Evolutionary conservation across 768 basidiomycete genomes (phyloP).

Genomic region (Lactarius vividus): DNA sequence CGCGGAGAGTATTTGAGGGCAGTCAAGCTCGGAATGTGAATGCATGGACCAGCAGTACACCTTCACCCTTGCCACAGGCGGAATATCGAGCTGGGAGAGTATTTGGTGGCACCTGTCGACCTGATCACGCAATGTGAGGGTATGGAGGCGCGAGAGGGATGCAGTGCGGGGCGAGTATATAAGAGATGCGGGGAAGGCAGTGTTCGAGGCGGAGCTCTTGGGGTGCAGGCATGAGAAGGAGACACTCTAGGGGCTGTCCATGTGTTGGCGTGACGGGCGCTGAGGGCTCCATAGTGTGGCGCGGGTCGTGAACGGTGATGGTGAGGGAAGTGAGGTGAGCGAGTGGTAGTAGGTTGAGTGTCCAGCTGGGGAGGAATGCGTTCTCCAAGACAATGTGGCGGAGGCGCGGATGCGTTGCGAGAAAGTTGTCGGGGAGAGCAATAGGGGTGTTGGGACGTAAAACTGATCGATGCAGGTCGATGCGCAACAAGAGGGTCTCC

Average conservation of each 20-base stretch:
- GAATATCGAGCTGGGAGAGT: constrained; percentile 8
- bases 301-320: neutral
- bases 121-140: neutral
- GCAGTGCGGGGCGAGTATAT: constrained; percentile 3
- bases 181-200: constrained; percentile 7
- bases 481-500: neutral
- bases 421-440: neutral
- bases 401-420: constrained; percentile 17
- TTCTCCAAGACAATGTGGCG: constrained; percentile 4
- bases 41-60: constrained; percentile 14
- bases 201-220: constrained; percentile 6
- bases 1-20: constrained; percentile 10
- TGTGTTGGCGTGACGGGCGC: neutral
- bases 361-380: constrained; percentile 13
- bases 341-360: neutral
- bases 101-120: constrained; percentile 18
- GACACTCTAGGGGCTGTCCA: constrained; percentile 11
- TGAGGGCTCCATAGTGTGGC: neutral
- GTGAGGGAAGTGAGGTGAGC: neutral
- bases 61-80: neutral
- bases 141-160: constrained; percentile 2
- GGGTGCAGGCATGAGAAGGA: constrained; percentile 9
- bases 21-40: constrained; percentile 19
- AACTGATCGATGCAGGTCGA: constrained; percentile 6
- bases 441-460: neutral